phyloP scores from a whole-genome alignment of 192 early-diverging fungal genomes.

The Coemansia sp. region DNA sequence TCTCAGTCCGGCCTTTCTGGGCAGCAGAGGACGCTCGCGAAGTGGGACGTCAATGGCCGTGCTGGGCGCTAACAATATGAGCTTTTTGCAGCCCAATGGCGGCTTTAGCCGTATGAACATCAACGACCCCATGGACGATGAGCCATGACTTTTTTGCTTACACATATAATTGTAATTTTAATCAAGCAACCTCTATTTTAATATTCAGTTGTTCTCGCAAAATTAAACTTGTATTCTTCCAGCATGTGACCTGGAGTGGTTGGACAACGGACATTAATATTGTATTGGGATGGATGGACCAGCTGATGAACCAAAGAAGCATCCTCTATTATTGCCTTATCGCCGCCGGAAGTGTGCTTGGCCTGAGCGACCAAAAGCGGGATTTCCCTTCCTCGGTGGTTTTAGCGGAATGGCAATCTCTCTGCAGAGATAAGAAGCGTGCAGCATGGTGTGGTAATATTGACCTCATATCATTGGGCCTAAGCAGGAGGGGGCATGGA shows the following conservation, averaged over 20 bases:
- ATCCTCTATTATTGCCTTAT: not conserved
- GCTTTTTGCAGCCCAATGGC: constrained; percentile 45
- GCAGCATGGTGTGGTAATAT: too few relatives aligned
- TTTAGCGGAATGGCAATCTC: not conserved
- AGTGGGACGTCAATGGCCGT: constrained; percentile 30
- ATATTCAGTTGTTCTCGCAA: too few relatives aligned
- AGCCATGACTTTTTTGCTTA: not conserved
- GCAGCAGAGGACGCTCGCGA: constrained; percentile 36
- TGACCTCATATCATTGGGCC: not conserved
- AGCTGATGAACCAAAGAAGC: too few relatives aligned
- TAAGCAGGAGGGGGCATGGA: not conserved
- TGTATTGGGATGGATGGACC: too few relatives aligned
- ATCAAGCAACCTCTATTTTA: not conserved
- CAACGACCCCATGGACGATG: constrained; percentile 30
- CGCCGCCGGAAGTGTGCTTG: too few relatives aligned
- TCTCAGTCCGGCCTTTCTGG: not conserved
- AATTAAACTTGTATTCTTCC: too few relatives aligned
- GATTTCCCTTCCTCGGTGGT: not conserved
- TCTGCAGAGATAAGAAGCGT: not conserved
- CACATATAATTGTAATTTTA: not conserved
- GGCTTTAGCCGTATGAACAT: constrained; percentile 57
- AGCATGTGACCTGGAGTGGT: too few relatives aligned
- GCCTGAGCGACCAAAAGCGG: too few relatives aligned
- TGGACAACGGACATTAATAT: too few relatives aligned
- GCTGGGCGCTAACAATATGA: constrained; percentile 10